These are phyloP conservation scores for Serendipita vermifera DNA, from an alignment of 768 basidiomycete genomes.

Conservation along the genomic window DNA sequence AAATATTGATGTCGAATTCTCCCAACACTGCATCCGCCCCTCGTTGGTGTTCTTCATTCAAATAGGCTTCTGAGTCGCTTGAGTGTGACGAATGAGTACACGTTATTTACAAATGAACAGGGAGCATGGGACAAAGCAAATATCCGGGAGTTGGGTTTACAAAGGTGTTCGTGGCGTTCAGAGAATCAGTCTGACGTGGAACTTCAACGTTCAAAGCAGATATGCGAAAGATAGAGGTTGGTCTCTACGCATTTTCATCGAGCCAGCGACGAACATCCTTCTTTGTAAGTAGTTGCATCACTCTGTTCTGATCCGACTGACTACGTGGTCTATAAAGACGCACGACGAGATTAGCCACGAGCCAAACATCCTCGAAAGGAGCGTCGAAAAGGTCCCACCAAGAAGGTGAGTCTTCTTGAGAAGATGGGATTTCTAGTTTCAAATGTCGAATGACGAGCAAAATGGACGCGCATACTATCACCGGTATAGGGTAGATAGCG, in stretches of 20 bases:
- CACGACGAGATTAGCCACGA: slow-evolving; percentile 73
- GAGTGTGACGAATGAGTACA: no score
- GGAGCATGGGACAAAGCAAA: no score
- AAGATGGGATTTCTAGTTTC: slow-evolving; percentile 59
- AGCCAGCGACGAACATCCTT: slow-evolving; percentile 75
- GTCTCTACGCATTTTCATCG: slow-evolving; percentile 46
- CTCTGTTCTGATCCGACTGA: slow-evolving; percentile 29
- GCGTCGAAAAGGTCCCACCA: slow-evolving; percentile 98
- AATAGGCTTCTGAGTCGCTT: no score
- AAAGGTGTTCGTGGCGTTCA: no score
- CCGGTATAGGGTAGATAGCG: slow-evolving; percentile 75
- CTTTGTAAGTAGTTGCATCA: slow-evolving; percentile 51
- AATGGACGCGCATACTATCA: slow-evolving; percentile 83
- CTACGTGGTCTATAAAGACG: slow-evolving; percentile 53
- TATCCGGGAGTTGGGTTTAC: no score
- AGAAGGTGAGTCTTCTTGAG: slow-evolving; percentile 27
- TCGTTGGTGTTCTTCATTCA: no score
- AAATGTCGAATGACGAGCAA: slow-evolving; percentile 63
- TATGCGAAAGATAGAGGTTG: no score
- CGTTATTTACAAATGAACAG: no score
- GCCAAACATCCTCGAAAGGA: slow-evolving; percentile 77
- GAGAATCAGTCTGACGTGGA: no score
- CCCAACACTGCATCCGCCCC: no score
- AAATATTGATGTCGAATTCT: no score
- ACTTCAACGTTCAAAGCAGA: no score